Evolutionary conservation across 305 asterid genomes (phyloP).

Genomic region (Solanum aculeatissimum): DNA sequence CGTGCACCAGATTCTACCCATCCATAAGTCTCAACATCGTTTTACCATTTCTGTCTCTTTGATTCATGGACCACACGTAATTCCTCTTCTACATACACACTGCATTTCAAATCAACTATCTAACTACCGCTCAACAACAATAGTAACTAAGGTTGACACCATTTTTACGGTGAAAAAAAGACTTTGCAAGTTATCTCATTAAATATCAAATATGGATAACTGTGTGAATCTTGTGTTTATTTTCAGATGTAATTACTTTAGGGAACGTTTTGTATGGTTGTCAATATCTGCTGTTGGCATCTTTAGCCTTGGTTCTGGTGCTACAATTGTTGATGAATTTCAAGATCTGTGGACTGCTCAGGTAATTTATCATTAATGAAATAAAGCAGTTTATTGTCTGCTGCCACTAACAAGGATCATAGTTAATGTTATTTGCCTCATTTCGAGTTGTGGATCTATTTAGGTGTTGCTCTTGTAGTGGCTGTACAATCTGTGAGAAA

Average conservation of each 20-base stretch:
- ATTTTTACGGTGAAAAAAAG: not conserved
- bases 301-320: slow-evolving; percentile 96
- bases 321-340: slow-evolving; percentile 85
- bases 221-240: slow-evolving; percentile 2
- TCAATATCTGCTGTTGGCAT: slow-evolving; percentile 93
- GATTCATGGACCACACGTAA: not conserved
- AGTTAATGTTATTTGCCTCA: not conserved
- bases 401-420: not conserved
- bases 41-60: not conserved
- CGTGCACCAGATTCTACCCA: slow-evolving; percentile 96
- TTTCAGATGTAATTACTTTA: slow-evolving; percentile 81
- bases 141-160: not conserved
- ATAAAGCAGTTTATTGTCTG: not conserved
- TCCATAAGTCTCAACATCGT: slow-evolving; percentile 47
- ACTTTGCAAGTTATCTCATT: not conserved
- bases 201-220: not conserved
- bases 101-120: not conserved
- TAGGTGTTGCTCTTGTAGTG: slow-evolving; percentile 90
- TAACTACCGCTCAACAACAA: not conserved
- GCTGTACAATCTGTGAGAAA: slow-evolving; percentile 83
- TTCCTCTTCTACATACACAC: not conserved
- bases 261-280: slow-evolving; percentile 96
- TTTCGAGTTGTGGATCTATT: slow-evolving; percentile 1
- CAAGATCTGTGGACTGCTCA: slow-evolving; percentile 77
- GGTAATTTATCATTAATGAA: slow-evolving; percentile 23